Evolutionary conservation across 257 asterid species (phyloP).

Genomic region (Capsicum baccatum): DNA sequence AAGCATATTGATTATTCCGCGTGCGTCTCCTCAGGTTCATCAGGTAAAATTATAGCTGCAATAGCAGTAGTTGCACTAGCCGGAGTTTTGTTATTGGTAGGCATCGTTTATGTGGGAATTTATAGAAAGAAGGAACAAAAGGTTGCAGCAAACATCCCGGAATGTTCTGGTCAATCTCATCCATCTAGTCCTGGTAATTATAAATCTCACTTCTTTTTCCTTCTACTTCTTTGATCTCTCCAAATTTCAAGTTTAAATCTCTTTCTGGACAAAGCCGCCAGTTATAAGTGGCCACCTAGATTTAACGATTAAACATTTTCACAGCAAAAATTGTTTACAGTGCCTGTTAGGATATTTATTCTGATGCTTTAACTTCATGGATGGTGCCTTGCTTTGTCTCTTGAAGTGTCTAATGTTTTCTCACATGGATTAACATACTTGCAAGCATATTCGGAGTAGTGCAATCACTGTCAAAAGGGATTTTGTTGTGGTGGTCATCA

Average conservation of each 20-base stretch:
- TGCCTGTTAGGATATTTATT: not conserved
- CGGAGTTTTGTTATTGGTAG: constrained; percentile 51
- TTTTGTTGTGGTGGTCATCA: not conserved
- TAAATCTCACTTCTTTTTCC: not conserved
- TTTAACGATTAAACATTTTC: not conserved
- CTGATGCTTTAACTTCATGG: not conserved
- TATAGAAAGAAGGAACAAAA: constrained; percentile 54
- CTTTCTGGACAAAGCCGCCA: not conserved
- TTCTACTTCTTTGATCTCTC: not conserved
- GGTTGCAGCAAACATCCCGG: constrained; percentile 40
- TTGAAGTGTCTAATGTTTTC: not conserved
- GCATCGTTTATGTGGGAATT: constrained; percentile 50
- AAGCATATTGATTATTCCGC: constrained; percentile 28
- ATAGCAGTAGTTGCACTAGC: constrained; percentile 53
- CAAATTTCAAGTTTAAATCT: not conserved
- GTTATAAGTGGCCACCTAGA: not conserved
- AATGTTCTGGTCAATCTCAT: constrained; percentile 54
- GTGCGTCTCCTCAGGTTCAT: constrained; percentile 52
- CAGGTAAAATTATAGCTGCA: constrained; percentile 70
- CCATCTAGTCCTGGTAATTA: constrained; percentile 38
- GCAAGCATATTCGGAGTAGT: not conserved
- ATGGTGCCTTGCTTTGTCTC: not conserved
- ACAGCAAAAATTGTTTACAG: not conserved
- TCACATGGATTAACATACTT: not conserved
- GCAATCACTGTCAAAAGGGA: not conserved